These are phyloP conservation scores for Cyanophora paradoxa DNA, from an alignment of 78 protist species.

Conservation along the genomic window DNA sequence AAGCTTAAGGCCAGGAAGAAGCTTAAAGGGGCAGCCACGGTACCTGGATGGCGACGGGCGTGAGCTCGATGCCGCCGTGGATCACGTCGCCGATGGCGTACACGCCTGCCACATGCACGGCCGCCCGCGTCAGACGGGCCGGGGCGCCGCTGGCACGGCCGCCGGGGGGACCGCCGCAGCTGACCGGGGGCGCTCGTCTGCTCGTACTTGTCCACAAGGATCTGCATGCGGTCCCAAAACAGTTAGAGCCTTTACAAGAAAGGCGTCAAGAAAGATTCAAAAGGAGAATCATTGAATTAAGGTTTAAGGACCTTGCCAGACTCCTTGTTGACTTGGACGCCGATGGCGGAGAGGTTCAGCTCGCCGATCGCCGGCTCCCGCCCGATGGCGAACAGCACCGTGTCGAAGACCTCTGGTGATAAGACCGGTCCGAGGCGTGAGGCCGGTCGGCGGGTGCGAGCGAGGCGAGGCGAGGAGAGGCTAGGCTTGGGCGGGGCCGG, in stretches of 20 bases:
- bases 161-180: too few relatives aligned
- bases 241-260: too few relatives aligned
- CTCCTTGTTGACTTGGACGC: slow-evolving; percentile 22
- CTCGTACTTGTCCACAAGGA: slow-evolving; percentile 31
- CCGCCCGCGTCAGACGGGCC: too few relatives aligned
- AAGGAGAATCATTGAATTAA: neutral
- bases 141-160: too few relatives aligned
- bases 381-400: slow-evolving; percentile 86
- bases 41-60: slow-evolving; percentile 48
- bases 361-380: slow-evolving; percentile 49
- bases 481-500: too few relatives aligned
- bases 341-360: slow-evolving; percentile 56
- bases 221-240: neutral
- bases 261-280: too few relatives aligned
- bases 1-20: too few relatives aligned
- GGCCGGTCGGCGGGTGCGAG: too few relatives aligned
- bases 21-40: too few relatives aligned
- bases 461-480: too few relatives aligned
- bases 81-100: slow-evolving; percentile 77
- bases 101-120: too few relatives aligned
- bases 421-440: too few relatives aligned
- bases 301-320: neutral
- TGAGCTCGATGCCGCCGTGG: slow-evolving; percentile 6
- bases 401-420: slow-evolving; percentile 76
- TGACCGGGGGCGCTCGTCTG: slow-evolving; percentile 63